Base-by-base conservation (phyloP, 768 basidiomycete species). In the Lactarius hatsudake region DNA sequence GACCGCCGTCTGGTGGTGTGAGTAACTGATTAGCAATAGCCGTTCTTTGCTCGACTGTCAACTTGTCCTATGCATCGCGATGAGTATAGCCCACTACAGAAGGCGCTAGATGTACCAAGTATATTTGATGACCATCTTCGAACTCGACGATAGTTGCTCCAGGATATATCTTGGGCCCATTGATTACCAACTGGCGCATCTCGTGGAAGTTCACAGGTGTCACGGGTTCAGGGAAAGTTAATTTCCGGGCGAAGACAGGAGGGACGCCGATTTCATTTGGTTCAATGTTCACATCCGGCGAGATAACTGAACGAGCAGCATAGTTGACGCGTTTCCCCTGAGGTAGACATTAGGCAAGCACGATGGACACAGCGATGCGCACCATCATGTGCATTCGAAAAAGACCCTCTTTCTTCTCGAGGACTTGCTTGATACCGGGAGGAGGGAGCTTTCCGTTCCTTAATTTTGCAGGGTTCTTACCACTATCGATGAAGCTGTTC, bases 311-410 rank as follows among this genome's bases (percentile, higher is more conserved):
- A 69, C 97, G 95, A 26, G 97, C 97, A 51, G 97, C 96, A 76
- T 96, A 97, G 77, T 99, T 98, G 68, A 99, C 97, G 74, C 97
- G 95, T 82, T 99, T 99, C 12, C 97, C 97, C 96, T 98, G 65
- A 36, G 59, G 62, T 54, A 59, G 53, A 36, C 43, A 57, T 62
- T 56, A 55, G 65, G 54, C 36, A 64, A 56, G 58, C 40, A 61
- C 63, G 28, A 58, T 34, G 34, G 7, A 63, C 34, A 60, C 62
- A 59, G 10, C 30, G 77, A 42, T 34, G 45, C 84, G 64, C 65
- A 94, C 96, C 97, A 99, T 99, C 97, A 99, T 98, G 74, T 99
- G 88, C 79, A 96, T 97, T 65, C 97, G 84, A 84, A 99, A 99
- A 59, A 99, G 76, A 55, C 97, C 97, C 71, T 98, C 97, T 78